Evolutionary conservation across 495 filamentous ascomycete genomes (phyloP).

Genomic region (Glonium stellatum): DNA sequence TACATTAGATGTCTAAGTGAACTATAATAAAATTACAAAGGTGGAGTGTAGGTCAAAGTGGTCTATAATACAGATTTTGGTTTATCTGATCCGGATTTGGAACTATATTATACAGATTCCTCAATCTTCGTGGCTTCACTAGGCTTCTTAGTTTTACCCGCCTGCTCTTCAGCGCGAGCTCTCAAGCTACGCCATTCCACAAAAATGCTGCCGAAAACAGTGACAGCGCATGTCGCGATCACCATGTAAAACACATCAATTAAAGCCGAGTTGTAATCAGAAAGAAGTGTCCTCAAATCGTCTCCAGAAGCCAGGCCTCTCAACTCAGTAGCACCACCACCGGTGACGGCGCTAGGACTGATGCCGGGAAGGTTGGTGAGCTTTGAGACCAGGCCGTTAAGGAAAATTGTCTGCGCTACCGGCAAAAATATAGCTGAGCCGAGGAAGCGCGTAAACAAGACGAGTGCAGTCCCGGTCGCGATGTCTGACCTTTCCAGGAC

Average conservation of each 20-base stretch:
- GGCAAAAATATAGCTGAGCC: slow-evolving; percentile 11
- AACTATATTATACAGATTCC: background rate
- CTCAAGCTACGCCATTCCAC: background rate
- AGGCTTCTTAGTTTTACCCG: background rate
- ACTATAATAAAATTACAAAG: background rate
- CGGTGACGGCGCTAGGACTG: background rate
- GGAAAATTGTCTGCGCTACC: too few species aligned
- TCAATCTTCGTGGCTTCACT: background rate
- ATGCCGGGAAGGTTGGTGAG: background rate
- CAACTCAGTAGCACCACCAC: background rate
- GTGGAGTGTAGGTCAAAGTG: background rate
- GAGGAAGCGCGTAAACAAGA: slow-evolving; percentile 16
- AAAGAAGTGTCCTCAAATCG: background rate
- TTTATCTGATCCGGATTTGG: background rate
- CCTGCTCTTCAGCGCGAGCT: background rate
- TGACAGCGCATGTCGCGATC: background rate
- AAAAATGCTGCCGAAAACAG: background rate
- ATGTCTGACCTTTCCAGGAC: background rate
- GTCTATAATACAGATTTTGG: background rate
- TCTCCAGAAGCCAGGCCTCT: background rate
- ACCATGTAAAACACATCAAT: background rate
- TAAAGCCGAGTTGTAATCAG: background rate
- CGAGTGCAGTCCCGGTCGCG: slow-evolving; percentile 5
- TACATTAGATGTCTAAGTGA: too few species aligned
- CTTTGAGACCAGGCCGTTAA: background rate